Evolutionary conservation across 176 grass and related monocot species (phyloP).

Genomic region (Paspalum vaginatum): DNA sequence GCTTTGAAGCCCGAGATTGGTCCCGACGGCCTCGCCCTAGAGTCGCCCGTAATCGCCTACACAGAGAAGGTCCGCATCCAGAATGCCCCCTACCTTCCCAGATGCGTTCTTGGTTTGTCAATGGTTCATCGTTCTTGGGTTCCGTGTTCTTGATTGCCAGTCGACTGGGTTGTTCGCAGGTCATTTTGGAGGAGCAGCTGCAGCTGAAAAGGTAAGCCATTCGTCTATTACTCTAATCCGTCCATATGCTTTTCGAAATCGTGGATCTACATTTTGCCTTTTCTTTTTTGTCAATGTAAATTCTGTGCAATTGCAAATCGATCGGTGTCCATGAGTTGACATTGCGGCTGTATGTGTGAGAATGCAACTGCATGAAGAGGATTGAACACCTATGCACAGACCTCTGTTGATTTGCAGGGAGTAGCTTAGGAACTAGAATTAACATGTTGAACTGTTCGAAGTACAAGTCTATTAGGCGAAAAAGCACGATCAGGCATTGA

Average conservation of each 20-base stretch:
- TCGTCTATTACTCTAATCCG: neutral
- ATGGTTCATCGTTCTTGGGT: constrained; percentile 1
- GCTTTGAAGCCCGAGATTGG: constrained; percentile 75
- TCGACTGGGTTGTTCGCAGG: constrained; percentile 40
- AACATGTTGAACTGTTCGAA: neutral
- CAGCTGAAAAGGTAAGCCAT: constrained; percentile 86
- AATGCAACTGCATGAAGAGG: neutral
- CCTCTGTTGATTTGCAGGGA: neutral
- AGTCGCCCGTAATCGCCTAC: constrained; percentile 83
- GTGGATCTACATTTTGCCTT: constrained; percentile 25
- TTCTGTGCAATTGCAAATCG: neutral
- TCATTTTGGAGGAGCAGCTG: constrained; percentile 86
- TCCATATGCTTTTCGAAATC: constrained; percentile 13
- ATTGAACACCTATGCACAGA: neutral
- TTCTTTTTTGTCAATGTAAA: constrained; percentile 10
- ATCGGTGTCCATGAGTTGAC: constrained; percentile 7
- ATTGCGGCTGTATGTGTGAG: neutral
- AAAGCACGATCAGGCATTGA: neutral
- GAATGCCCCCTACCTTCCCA: neutral
- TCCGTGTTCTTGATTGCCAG: constrained; percentile 23
- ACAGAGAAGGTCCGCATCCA: constrained; percentile 74
- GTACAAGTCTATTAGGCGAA: neutral
- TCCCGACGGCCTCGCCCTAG: constrained; percentile 76
- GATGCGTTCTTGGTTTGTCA: constrained; percentile 9
- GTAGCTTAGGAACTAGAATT: neutral